Conservation (phyloP, 768 basidiomycete genomes). For the Suillus spraguei region DNA sequence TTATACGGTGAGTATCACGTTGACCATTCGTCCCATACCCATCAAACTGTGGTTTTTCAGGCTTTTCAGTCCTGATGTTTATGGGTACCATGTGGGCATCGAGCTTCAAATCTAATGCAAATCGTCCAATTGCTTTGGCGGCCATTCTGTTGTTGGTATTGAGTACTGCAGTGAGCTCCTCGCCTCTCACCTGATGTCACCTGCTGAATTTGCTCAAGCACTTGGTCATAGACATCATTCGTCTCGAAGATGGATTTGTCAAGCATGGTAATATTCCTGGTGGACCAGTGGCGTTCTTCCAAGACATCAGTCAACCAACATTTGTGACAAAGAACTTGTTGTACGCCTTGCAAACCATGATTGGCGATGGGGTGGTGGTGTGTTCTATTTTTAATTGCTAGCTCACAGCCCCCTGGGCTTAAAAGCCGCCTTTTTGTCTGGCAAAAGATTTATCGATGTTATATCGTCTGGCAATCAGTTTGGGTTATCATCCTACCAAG, state of each 20-base stretch:
- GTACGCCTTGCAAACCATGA: slow-evolving; percentile 18
- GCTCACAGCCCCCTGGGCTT: neutral
- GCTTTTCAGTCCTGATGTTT: slow-evolving; percentile 34
- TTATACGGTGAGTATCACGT: slow-evolving; percentile 24
- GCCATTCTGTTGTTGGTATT: slow-evolving; percentile 22
- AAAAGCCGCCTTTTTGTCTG: neutral
- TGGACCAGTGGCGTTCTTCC: slow-evolving; percentile 28
- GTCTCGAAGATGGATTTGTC: slow-evolving; percentile 26
- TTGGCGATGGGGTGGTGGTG: slow-evolving; percentile 16
- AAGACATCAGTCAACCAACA: slow-evolving; percentile 21
- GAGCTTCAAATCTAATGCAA: slow-evolving; percentile 7
- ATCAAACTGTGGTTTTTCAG: slow-evolving; percentile 13
- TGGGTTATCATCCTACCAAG: slow-evolving; percentile 15
- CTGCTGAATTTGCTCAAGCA: slow-evolving; percentile 13
- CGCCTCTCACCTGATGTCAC: neutral
- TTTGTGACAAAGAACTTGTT: slow-evolving; percentile 29
- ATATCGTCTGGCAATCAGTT: slow-evolving; percentile 18
- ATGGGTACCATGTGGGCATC: slow-evolving; percentile 24
- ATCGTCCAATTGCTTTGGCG: slow-evolving; percentile 18
- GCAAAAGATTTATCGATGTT: slow-evolving; percentile 20
- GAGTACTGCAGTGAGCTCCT: slow-evolving; percentile 23
- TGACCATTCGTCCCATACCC: neutral
- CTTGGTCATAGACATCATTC: slow-evolving; percentile 19
- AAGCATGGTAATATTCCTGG: slow-evolving; percentile 23
- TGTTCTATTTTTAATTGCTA: slow-evolving; percentile 2